phyloP scores from a whole-genome alignment of 106 monocot genomes.

The Vanilla planifolia region DNA sequence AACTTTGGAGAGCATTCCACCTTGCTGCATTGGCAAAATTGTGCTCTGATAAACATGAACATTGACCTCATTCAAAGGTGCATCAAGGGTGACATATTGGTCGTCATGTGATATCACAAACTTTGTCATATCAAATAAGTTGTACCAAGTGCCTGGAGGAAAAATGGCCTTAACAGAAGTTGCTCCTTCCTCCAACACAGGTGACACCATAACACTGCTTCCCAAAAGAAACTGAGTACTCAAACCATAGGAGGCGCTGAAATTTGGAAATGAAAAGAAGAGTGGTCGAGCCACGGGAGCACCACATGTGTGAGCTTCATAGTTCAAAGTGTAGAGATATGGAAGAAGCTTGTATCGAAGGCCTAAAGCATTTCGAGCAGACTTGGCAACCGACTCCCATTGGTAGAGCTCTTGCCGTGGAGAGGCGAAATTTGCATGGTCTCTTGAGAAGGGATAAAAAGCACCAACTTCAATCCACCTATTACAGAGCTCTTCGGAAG shows the following conservation, averaged over 20 bases:
- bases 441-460: constrained; percentile 96
- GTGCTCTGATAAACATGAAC: constrained; percentile 84
- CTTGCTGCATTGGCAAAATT: constrained; percentile 88
- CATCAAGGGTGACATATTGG: constrained; percentile 38
- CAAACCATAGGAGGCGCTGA: constrained; percentile 53
- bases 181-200: constrained; percentile 61
- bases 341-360: constrained; percentile 83
- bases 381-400: constrained; percentile 87
- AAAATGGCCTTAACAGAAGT: constrained; percentile 64
- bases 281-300: constrained; percentile 82
- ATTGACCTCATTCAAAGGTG: constrained; percentile 84
- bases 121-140: constrained; percentile 70
- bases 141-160: constrained; percentile 92
- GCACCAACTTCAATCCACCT: constrained; percentile 96
- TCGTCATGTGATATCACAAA: constrained; percentile 55
- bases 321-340: constrained; percentile 81
- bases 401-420: constrained; percentile 86
- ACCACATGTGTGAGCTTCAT: constrained; percentile 66
- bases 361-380: constrained; percentile 84
- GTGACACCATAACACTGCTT: constrained; percentile 70
- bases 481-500: constrained; percentile 91
- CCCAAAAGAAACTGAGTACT: constrained; percentile 92
- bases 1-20: constrained; percentile 64
- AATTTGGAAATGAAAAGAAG: constrained; percentile 85
- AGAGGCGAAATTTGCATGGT: constrained; percentile 72